Percentiles rank a stretch among this genome's conserved stretches.
Conservation (phyloP, 192 early-diverging fungal genomes). For the Gryganskiella cystojenkinii region DNA sequence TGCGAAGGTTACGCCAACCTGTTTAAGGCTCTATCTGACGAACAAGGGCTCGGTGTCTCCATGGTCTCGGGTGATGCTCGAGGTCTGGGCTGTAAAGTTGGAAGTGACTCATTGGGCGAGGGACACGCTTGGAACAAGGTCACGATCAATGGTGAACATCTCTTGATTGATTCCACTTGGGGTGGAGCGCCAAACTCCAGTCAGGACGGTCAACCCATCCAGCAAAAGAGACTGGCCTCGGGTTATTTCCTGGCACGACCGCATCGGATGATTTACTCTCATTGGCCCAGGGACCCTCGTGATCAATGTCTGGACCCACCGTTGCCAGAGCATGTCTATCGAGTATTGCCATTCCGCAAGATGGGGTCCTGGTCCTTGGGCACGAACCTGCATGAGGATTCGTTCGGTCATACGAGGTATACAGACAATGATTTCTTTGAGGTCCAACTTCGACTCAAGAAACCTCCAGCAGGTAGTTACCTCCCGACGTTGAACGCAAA, state of each 20-base stretch:
- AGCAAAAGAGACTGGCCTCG: conserved; percentile 48
- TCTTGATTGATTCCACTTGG: conserved; percentile 69
- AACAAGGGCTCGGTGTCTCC: conserved; percentile 41
- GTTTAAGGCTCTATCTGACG: conserved; percentile 55
- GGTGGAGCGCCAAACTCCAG: conserved; percentile 44
- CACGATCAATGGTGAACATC: conserved; percentile 55
- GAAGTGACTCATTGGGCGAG: conserved; percentile 19
- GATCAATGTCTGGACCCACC: conserved; percentile 61
- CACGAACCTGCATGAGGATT: background rate
- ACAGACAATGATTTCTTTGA: conserved; percentile 38
- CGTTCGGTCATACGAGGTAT: conserved; percentile 3
- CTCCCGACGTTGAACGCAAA: background rate
- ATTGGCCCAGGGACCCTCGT: conserved; percentile 53
- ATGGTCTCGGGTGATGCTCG: conserved; percentile 57
- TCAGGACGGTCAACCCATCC: conserved; percentile 13
- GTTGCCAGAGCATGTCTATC: conserved; percentile 22
- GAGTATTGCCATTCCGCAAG: conserved; percentile 2
- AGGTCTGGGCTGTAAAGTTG: conserved; percentile 47
- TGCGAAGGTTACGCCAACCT: conserved; percentile 66
- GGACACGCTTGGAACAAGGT: conserved; percentile 68
- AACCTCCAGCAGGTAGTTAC: background rate
- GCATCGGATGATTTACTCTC: conserved; percentile 59
- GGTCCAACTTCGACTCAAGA: conserved; percentile 18
- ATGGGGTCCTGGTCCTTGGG: conserved; percentile 13
- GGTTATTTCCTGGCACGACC: conserved; percentile 61